Conservation (phyloP, 2,329 filamentous ascomycete genomes). For the Penicillium fuscoglaucum region DNA sequence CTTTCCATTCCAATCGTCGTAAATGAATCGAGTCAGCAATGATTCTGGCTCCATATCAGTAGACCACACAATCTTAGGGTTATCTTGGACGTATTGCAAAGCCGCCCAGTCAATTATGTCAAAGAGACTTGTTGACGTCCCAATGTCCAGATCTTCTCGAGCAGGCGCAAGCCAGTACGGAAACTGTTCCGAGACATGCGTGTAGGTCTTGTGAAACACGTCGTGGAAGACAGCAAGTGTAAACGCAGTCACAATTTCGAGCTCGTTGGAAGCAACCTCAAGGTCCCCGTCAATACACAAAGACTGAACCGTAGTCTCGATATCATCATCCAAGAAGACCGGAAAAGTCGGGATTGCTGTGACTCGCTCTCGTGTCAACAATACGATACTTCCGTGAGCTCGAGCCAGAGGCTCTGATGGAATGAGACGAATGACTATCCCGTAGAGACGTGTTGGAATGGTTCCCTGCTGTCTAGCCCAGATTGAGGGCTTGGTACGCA, state of each 20-base stretch:
- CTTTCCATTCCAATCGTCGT: constrained; percentile 59
- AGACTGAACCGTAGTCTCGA: constrained; percentile 59
- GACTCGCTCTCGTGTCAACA: constrained; percentile 68
- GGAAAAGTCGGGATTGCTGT: constrained; percentile 67
- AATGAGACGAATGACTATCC: constrained; percentile 61
- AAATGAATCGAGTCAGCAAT: constrained; percentile 53
- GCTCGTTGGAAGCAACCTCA: constrained; percentile 37
- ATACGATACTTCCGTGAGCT: constrained; percentile 62
- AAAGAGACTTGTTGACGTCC: constrained; percentile 5
- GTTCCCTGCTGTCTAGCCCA: constrained; percentile 59
- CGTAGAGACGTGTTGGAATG: constrained; percentile 57
- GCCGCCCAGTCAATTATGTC: constrained; percentile 48
- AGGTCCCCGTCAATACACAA: constrained; percentile 44
- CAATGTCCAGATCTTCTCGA: constrained; percentile 11
- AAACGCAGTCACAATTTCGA: constrained; percentile 66
- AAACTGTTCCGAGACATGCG: constrained; percentile 61
- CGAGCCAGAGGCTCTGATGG: constrained; percentile 59
- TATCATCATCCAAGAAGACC: constrained; percentile 68
- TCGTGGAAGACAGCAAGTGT: constrained; percentile 77
- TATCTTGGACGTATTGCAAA: constrained; percentile 38
- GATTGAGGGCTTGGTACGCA: constrained; percentile 74
- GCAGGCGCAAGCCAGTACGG: constrained; percentile 81
- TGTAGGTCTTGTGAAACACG: constrained; percentile 85
- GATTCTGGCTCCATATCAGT: constrained; percentile 40
- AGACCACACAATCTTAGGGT: constrained; percentile 50